Evolutionary conservation across 2,329 filamentous ascomycete genomes (phyloP).

Genomic region (Aspergillus pseudoglaucus): DNA sequence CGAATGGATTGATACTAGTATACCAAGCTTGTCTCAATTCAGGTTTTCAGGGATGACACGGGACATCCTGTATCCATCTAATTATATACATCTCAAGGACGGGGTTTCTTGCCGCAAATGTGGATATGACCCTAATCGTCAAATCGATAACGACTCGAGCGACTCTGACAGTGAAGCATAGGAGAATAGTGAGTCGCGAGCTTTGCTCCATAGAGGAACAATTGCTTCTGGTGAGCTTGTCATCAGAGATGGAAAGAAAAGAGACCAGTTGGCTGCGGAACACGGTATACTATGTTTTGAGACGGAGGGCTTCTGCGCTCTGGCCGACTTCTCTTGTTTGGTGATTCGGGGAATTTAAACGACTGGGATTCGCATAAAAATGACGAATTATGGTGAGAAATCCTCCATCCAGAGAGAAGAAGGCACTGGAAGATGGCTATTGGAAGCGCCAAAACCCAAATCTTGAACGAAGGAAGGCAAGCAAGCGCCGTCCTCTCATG

Average conservation of each 20-base stretch:
- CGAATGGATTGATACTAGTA: background rate
- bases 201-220: background rate
- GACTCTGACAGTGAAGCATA: background rate
- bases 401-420: no score
- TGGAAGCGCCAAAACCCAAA: no score
- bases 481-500: no score
- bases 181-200: background rate
- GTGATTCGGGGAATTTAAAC: slow-evolving; percentile 1
- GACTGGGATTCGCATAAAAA: background rate
- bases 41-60: background rate
- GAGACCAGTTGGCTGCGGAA: background rate
- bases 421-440: no score
- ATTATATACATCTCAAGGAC: background rate
- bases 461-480: no score
- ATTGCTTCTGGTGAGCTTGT: background rate
- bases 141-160: no score
- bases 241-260: background rate
- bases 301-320: background rate
- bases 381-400: background rate
- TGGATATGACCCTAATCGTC: background rate
- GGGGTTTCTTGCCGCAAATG: background rate
- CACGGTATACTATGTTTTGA: background rate
- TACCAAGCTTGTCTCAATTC: background rate
- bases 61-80: background rate
- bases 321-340: background rate